Evolutionary conservation across 306 rosid genomes (phyloP).

Genomic region (Quercus ilex): DNA sequence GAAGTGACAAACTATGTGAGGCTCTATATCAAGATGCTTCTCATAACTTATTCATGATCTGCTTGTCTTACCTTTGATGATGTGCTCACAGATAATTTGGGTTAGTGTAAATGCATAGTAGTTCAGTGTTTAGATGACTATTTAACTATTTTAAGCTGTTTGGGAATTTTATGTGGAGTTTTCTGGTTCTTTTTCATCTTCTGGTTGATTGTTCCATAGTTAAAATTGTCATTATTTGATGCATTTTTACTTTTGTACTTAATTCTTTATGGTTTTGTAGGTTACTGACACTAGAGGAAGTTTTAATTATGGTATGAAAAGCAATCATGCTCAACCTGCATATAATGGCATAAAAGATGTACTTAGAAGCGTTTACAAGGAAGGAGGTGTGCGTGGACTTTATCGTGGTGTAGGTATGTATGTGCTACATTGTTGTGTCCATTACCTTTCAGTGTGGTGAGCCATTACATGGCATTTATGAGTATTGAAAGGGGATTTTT

Average conservation of each 20-base stretch:
- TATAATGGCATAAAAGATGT: conserved; percentile 71
- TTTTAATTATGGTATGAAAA: conserved; percentile 40
- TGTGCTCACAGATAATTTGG: background rate
- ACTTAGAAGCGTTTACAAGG: conserved; percentile 65
- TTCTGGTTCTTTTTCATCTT: background rate
- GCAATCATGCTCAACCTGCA: conserved; percentile 41
- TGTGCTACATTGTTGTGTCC: background rate
- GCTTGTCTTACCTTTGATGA: no score
- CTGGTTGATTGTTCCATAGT: background rate
- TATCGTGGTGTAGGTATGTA: conserved; percentile 90
- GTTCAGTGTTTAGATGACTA: background rate
- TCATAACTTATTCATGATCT: background rate
- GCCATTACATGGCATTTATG: background rate
- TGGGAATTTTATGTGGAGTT: background rate
- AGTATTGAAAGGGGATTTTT: background rate
- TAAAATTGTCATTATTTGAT: background rate
- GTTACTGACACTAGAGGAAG: conserved; percentile 51
- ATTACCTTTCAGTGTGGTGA: background rate
- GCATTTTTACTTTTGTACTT: conserved; percentile 1
- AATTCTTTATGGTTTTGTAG: conserved; percentile 31
- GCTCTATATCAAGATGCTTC: no score
- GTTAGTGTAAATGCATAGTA: background rate
- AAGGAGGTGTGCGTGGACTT: conserved; percentile 80
- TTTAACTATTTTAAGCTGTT: background rate
- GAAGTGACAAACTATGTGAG: background rate